These are phyloP conservation scores for Calonectria leucothoes DNA, from an alignment of 2,329 filamentous ascomycete species.

Conservation along the genomic window DNA sequence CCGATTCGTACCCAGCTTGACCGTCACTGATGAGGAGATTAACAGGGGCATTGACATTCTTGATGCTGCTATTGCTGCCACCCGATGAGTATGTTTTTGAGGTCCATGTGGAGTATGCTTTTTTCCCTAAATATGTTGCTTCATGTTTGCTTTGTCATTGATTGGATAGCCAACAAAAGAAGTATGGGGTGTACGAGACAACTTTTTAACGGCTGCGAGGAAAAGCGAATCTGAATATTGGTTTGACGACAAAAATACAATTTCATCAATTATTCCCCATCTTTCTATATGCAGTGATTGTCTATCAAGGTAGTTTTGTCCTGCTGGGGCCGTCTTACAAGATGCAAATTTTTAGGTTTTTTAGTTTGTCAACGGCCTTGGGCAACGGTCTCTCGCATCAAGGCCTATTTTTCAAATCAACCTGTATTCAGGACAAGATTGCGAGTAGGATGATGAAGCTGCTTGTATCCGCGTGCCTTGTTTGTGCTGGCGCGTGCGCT, in stretches of 20 bases:
- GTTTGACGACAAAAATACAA: conserved; percentile 11
- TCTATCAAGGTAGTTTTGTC: not conserved
- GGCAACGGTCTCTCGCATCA: not conserved
- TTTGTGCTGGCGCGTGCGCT: not conserved
- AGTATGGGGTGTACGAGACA: not conserved
- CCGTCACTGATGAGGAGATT: conserved; percentile 85
- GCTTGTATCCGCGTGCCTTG: not conserved
- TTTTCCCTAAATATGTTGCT: not conserved
- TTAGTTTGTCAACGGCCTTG: not conserved
- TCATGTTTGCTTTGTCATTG: not conserved
- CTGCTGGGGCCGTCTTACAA: not conserved
- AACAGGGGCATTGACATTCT: conserved; percentile 80
- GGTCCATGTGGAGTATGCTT: conserved; percentile 4
- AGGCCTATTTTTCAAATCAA: not conserved
- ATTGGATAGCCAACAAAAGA: not conserved
- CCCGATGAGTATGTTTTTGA: conserved; percentile 41
- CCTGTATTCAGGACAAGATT: not conserved
- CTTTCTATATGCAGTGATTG: not conserved
- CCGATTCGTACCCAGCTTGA: conserved; percentile 89
- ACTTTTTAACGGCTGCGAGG: not conserved
- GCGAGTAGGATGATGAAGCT: not conserved
- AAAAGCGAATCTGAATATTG: conserved; percentile 24
- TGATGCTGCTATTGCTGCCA: conserved; percentile 70
- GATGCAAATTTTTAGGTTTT: not conserved
- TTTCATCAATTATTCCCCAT: not conserved